Base-by-base conservation (phyloP, 1,284 basidiomycete genomes). In the Microbotryum scabiosae region DNA sequence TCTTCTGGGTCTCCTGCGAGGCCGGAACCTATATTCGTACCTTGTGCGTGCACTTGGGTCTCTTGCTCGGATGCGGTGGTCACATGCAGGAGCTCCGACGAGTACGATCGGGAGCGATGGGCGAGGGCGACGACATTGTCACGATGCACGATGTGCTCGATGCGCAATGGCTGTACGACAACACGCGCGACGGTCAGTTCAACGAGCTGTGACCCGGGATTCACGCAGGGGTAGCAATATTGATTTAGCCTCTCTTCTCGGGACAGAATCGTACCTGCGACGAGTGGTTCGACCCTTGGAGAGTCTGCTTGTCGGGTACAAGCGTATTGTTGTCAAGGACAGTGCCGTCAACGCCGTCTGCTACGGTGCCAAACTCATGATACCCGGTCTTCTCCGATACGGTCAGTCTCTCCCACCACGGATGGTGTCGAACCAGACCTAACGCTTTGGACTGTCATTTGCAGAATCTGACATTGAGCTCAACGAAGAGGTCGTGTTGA, bases 141-240 rank as follows among this genome's bases (percentile, higher is more conserved):
- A 96, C 96, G 41, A 99, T 99, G 96, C 96, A 99, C 78, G 96
- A 99, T 75, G 93, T 99, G 41, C 79, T 99, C 77, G 96, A 99
- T 76, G 96, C 96, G 12, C 96, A 98, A 74, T 99, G 94, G 93
- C 78, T 88, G 73, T 98, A 96, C 76, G 96, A 99, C 77, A 97
- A 96, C 76, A 97, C 90, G n/a, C 83, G 94, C 54, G 96, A 99
- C 77, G 93, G 90, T 87, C 68, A 67, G 84, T 74, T 44, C 25
- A 14, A 44, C 12, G 53, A 25, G 26, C 53, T 51, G 47, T n/a
- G 12, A 28, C 45, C 30, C 23, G 4, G 20, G 28, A 21, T 26
- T 18, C 10, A 10, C 14, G 30, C 16, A n/a, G n/a, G 5, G n/a
- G 43, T 4, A 21, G 16, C 41, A 20, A 26, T 45, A 41, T 43